phyloP scores from a whole-genome alignment of 306 rosid species.

The Dryas octopetala region DNA sequence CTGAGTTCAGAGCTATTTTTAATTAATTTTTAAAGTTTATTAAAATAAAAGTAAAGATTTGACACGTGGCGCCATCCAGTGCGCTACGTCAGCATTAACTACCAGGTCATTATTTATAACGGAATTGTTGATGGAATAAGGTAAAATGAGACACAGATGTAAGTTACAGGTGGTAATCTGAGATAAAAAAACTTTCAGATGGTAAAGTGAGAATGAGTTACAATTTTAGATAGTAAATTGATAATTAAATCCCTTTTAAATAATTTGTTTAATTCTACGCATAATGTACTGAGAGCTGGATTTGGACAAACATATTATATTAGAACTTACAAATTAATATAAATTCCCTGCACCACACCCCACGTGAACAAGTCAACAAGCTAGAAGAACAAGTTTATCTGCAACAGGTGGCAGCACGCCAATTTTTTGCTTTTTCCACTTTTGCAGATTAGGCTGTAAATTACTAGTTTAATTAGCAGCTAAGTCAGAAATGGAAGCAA shows the following conservation, averaged over 20 bases:
- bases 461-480: not conserved
- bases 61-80: too few species aligned
- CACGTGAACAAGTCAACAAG: slow-evolving; percentile 51
- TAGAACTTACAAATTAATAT: not conserved
- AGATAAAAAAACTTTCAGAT: too few species aligned
- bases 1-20: too few species aligned
- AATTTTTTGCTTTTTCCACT: not conserved
- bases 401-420: slow-evolving; percentile 4
- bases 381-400: slow-evolving; percentile 8
- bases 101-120: too few species aligned
- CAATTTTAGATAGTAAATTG: too few species aligned
- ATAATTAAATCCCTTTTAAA: not conserved
- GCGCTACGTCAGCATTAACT: too few species aligned
- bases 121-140: too few species aligned
- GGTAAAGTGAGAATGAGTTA: too few species aligned
- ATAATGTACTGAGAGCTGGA: slow-evolving; percentile 25
- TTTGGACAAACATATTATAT: not conserved
- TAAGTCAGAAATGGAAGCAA: slow-evolving; percentile 15
- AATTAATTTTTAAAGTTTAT: too few species aligned
- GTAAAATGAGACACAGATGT: too few species aligned
- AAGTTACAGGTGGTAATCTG: too few species aligned
- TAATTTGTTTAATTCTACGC: slow-evolving; percentile 46
- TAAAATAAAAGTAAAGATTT: too few species aligned
- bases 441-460: slow-evolving; percentile 8
- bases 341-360: slow-evolving; percentile 31